phyloP scores from a whole-genome alignment of 306 rosid genomes.

The Potentilla sterilis region DNA sequence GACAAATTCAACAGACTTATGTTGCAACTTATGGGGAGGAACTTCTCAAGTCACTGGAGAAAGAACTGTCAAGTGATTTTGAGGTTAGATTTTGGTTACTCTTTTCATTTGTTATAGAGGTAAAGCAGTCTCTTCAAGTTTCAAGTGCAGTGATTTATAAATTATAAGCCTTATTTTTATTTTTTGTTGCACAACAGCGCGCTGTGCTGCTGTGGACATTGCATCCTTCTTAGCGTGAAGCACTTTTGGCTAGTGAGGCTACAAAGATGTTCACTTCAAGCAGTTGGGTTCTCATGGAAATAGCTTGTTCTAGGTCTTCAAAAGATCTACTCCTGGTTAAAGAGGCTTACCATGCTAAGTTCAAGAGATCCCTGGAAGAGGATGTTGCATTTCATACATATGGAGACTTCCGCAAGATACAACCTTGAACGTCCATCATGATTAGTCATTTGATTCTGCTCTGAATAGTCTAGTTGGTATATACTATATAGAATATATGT shows the following conservation, averaged over 20 bases:
- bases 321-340: constrained; percentile 34
- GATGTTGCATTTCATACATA: constrained; percentile 56
- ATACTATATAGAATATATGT: neutral
- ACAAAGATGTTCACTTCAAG: constrained; percentile 42
- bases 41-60: constrained; percentile 49
- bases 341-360: constrained; percentile 51
- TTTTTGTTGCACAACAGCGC: constrained; percentile 27
- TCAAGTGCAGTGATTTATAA: neutral
- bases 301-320: constrained; percentile 49
- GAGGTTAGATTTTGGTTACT: constrained; percentile 38
- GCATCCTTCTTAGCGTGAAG: constrained; percentile 56
- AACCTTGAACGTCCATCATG: neutral
- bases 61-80: constrained; percentile 55
- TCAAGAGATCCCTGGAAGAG: constrained; percentile 58
- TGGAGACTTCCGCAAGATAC: constrained; percentile 59
- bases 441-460: constrained; percentile 1
- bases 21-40: constrained; percentile 45
- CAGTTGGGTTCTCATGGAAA: constrained; percentile 44
- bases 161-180: constrained; percentile 8
- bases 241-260: constrained; percentile 45
- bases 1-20: constrained; percentile 38
- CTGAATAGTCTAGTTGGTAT: neutral
- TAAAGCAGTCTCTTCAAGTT: neutral
- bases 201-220: constrained; percentile 48
- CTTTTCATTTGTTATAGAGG: neutral